Evolutionary conservation across 106 monocot genomes (phyloP).

Genomic region (Dendrobium officinale): DNA sequence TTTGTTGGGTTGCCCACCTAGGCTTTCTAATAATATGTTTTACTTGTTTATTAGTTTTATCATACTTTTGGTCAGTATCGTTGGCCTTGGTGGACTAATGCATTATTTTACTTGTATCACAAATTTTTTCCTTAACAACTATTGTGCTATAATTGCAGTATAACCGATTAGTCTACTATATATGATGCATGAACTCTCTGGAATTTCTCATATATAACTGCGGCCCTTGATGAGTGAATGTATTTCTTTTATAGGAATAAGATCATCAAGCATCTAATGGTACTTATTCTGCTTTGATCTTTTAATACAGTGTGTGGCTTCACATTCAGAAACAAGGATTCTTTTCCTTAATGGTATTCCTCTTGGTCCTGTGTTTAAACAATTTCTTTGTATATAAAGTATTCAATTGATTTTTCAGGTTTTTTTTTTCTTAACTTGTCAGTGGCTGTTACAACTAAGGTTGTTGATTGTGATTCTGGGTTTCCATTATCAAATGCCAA

Average conservation of each 20-base stretch:
- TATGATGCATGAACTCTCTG: not conserved
- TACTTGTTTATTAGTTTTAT: no score
- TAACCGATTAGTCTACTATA: not conserved
- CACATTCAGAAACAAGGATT: slow-evolving; percentile 72
- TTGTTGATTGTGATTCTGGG: not conserved
- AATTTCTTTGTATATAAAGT: no score
- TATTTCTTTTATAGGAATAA: not conserved
- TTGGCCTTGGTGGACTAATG: no score
- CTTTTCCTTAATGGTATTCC: slow-evolving; percentile 66
- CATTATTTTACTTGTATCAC: no score
- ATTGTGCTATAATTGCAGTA: no score
- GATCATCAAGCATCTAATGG: slow-evolving; percentile 11
- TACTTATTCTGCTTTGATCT: slow-evolving; percentile 5
- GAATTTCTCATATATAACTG: not conserved
- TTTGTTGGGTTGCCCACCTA: not conserved
- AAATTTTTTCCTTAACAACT: no score
- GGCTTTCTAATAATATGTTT: no score
- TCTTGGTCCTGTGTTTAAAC: not conserved
- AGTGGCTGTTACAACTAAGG: not conserved
- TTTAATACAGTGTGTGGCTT: slow-evolving; percentile 65
- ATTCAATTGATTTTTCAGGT: not conserved
- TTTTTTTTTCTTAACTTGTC: not conserved
- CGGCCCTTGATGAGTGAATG: not conserved
- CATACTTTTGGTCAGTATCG: no score
- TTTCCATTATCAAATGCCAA: not conserved